Evolutionary conservation across 2,329 filamentous ascomycete genomes (phyloP).

Genomic region (Metarhizium album): DNA sequence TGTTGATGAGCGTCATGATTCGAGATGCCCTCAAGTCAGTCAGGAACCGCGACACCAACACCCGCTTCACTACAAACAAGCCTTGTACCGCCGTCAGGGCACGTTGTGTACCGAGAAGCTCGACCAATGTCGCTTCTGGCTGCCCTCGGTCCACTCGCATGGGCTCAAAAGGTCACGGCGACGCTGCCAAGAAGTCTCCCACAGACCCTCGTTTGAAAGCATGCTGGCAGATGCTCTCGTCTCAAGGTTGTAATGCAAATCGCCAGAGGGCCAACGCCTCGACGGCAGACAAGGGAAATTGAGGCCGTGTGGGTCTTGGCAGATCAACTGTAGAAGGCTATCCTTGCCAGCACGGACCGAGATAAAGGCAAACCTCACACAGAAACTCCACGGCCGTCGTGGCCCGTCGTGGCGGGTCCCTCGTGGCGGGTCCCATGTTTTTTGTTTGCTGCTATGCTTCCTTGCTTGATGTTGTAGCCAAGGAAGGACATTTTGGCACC

Average conservation of each 20-base stretch:
- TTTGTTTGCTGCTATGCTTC: not conserved
- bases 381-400: conserved; percentile 1
- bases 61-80: not conserved
- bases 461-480: not conserved
- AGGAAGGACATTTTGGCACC: not conserved
- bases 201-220: not conserved
- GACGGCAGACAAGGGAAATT: conserved; percentile 16
- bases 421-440: not conserved
- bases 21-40: not conserved
- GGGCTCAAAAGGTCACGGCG: not conserved
- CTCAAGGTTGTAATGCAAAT: conserved; percentile 17
- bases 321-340: not conserved
- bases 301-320: conserved; percentile 16
- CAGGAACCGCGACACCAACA: not conserved
- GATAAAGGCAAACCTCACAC: not conserved
- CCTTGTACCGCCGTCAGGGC: not conserved
- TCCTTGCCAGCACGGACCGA: not conserved
- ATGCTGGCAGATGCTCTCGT: conserved; percentile 1
- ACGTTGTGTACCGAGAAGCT: not conserved
- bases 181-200: conserved; percentile 1
- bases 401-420: conserved; percentile 2
- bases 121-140: not conserved
- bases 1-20: not conserved
- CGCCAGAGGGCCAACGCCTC: conserved; percentile 22
- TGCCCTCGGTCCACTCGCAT: not conserved